Evolutionary conservation across 345 rosid species (phyloP).

Genomic region (rapeseed (Brassica napus)): DNA sequence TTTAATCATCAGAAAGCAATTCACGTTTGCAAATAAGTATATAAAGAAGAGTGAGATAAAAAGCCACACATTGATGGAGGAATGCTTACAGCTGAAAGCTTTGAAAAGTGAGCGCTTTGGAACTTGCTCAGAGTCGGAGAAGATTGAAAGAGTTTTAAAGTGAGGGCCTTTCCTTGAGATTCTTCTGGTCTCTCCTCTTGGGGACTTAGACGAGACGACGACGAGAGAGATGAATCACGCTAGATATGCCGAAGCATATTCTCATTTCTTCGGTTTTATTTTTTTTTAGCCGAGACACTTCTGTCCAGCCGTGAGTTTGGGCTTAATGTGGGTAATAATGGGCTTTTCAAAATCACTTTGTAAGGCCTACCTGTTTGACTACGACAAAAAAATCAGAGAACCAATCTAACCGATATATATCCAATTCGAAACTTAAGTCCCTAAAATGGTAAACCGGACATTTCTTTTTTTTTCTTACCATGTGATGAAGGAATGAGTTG

Average conservation of each 20-base stretch:
- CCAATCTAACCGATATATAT: neutral
- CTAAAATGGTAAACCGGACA: neutral
- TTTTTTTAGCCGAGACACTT: neutral
- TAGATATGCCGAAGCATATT: slow-evolving; percentile 35
- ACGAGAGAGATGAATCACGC: neutral
- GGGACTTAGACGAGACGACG: neutral
- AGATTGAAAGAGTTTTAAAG: slow-evolving; percentile 5
- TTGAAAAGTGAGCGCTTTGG: neutral
- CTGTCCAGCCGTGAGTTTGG: neutral
- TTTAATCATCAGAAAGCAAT: neutral
- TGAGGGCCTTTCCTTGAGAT: neutral
- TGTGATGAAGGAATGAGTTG: neutral
- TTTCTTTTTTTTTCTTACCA: neutral
- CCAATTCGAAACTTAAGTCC: neutral
- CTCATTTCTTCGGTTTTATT: slow-evolving; percentile 19
- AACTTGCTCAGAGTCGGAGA: neutral
- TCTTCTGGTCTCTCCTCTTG: neutral
- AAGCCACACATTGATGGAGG: neutral
- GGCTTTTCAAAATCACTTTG: neutral
- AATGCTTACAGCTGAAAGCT: slow-evolving; percentile 5
- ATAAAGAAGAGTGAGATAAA: neutral
- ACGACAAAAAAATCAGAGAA: neutral
- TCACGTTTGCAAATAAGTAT: neutral
- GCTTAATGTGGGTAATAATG: neutral
- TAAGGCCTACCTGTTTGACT: neutral